Evolutionary conservation across 163 green algal genomes (phyloP).

Genomic region (Scenedesmus sp.): DNA sequence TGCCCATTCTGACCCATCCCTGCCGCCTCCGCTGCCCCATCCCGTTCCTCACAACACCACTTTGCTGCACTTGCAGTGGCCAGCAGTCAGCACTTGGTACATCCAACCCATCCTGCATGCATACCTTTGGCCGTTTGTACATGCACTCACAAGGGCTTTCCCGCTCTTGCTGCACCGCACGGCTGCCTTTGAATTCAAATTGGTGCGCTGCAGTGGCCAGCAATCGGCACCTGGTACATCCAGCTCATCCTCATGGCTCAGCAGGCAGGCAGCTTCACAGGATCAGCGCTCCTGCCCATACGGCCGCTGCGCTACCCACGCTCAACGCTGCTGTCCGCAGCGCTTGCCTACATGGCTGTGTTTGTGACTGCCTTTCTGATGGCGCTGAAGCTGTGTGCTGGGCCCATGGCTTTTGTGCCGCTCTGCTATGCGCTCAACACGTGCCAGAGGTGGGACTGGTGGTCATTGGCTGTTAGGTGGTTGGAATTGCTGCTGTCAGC

Average conservation of each 20-base stretch:
- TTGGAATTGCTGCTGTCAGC: too few species aligned
- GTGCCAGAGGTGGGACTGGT: background rate
- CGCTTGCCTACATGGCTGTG: background rate
- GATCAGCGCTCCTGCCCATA: background rate
- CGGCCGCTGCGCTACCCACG: background rate
- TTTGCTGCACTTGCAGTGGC: background rate
- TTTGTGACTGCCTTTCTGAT: background rate
- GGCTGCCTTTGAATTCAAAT: background rate
- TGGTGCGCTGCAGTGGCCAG: conserved; percentile 1
- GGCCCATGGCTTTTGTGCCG: background rate
- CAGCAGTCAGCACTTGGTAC: background rate
- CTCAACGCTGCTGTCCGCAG: background rate
- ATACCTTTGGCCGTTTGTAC: too few species aligned
- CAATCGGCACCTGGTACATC: conserved; percentile 17
- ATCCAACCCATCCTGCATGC: background rate
- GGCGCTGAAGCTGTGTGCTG: background rate
- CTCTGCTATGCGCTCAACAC: too few species aligned
- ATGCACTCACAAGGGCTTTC: too few species aligned
- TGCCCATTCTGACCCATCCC: too few species aligned
- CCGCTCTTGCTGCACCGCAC: too few species aligned
- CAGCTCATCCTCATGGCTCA: background rate
- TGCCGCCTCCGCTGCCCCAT: too few species aligned
- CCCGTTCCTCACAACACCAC: too few species aligned
- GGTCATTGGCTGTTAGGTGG: too few species aligned
- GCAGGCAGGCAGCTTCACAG: background rate